phyloP scores from a whole-genome alignment of 2,329 filamentous ascomycete species.

The Fusarium xyrophilum region DNA sequence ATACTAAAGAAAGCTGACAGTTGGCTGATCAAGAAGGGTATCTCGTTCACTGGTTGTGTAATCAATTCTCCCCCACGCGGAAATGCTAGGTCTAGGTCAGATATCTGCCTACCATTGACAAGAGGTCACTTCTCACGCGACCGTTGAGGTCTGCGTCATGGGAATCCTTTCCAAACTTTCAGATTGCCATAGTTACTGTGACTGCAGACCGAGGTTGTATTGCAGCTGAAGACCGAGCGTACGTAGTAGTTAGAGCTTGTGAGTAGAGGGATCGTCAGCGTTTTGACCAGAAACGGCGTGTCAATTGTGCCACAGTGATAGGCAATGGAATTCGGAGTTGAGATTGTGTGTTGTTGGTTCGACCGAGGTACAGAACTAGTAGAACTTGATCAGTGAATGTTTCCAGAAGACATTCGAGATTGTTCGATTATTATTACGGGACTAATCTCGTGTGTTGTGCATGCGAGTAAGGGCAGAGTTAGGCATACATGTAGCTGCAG shows the following conservation, averaged over 20 bases:
- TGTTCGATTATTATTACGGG: conserved; percentile 25
- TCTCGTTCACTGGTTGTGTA: conserved; percentile 21
- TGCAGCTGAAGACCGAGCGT: not conserved
- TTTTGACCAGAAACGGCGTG: not conserved
- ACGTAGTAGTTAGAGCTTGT: not conserved
- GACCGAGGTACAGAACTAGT: not conserved
- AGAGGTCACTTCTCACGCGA: conserved; percentile 13
- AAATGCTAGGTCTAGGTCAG: conserved; percentile 5
- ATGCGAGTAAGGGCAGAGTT: not conserved
- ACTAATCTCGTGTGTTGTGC: not conserved
- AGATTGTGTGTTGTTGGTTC: not conserved
- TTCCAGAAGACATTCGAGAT: conserved; percentile 25
- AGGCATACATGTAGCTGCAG: not conserved
- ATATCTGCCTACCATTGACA: not conserved
- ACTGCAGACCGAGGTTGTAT: not conserved
- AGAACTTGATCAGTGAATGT: not conserved
- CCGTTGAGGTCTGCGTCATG: conserved; percentile 1
- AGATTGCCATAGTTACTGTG: not conserved
- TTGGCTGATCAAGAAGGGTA: not conserved
- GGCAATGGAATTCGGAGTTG: conserved; percentile 5
- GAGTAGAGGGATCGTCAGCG: not conserved
- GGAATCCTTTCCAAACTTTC: not conserved
- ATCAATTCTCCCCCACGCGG: not conserved
- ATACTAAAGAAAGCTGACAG: not conserved
- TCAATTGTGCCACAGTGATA: not conserved